These are phyloP conservation scores for Hsuehochloa calcarea DNA, from an alignment of 176 grass and related monocot genomes.

Conservation along the genomic window DNA sequence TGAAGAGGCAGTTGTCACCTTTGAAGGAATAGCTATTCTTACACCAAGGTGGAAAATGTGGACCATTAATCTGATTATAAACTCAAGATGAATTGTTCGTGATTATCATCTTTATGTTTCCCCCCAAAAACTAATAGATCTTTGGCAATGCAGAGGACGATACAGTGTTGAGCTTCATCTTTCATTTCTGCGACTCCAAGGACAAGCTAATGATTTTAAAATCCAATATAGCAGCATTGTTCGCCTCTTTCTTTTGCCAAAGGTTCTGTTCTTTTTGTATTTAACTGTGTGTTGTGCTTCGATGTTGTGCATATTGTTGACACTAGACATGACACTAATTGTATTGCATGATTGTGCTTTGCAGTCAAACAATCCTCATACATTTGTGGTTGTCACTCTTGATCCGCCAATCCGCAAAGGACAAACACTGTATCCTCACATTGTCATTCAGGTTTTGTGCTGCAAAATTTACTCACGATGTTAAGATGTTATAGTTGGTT, in stretches of 20 bases:
- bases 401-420: slow-evolving; percentile 99
- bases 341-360: slow-evolving; percentile 26
- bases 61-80: slow-evolving; percentile 10
- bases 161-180: slow-evolving; percentile 90
- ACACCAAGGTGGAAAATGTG: slow-evolving; percentile 76
- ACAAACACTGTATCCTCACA: slow-evolving; percentile 94
- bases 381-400: slow-evolving; percentile 91
- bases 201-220: slow-evolving; percentile 97
- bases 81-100: slow-evolving; percentile 14
- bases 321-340: slow-evolving; percentile 28
- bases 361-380: slow-evolving; percentile 98
- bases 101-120: slow-evolving; percentile 8
- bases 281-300: neutral
- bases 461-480: slow-evolving; percentile 7
- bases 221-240: slow-evolving; percentile 94
- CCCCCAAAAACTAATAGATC: neutral
- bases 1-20: slow-evolving; percentile 79
- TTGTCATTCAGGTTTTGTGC: slow-evolving; percentile 91
- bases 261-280: slow-evolving; percentile 52
- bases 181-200: slow-evolving; percentile 90
- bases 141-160: slow-evolving; percentile 63
- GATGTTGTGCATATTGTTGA: slow-evolving; percentile 5
- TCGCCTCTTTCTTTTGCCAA: slow-evolving; percentile 89
- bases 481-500: slow-evolving; percentile 10
- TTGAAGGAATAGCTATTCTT: slow-evolving; percentile 97